Conservation (phyloP, 2,329 filamentous ascomycete genomes). For the Claviceps sorghi region DNA sequence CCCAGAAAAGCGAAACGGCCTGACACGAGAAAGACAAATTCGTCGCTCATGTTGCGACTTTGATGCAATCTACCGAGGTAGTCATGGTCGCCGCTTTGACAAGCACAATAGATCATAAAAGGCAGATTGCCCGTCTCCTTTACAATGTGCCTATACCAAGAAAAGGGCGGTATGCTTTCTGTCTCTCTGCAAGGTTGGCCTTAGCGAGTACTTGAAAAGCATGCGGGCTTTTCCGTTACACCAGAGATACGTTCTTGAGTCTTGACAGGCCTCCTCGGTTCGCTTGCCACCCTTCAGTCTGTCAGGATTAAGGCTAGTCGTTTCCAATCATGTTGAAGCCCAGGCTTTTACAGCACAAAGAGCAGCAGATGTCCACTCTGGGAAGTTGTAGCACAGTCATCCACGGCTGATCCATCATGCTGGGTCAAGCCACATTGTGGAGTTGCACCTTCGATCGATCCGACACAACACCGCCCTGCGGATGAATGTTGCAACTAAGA, state of each 20-base stretch:
- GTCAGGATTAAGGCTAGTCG: not conserved
- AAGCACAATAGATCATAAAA: not conserved
- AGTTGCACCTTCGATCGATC: not conserved
- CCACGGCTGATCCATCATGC: not conserved
- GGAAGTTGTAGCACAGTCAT: not conserved
- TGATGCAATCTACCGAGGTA: not conserved
- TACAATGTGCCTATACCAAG: not conserved
- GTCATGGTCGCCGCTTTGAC: not conserved
- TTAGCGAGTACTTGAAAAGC: not conserved
- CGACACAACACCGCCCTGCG: not conserved
- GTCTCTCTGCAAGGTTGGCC: not conserved
- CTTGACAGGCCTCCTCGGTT: not conserved
- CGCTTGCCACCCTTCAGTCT: not conserved
- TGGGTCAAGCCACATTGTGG: slow-evolving; percentile 2
- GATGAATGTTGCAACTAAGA: not conserved
- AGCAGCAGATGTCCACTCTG: not conserved
- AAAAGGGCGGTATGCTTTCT: not conserved
- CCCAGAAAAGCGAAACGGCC: not conserved
- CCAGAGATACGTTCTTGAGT: not conserved
- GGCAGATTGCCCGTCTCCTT: not conserved
- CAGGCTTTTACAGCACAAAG: not conserved
- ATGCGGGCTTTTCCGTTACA: not conserved
- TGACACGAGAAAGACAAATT: not conserved
- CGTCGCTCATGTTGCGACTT: not conserved
- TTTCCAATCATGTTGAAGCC: not conserved